phyloP scores from a whole-genome alignment of 495 filamentous ascomycete species.

The Beverwykella pulmonaria region DNA sequence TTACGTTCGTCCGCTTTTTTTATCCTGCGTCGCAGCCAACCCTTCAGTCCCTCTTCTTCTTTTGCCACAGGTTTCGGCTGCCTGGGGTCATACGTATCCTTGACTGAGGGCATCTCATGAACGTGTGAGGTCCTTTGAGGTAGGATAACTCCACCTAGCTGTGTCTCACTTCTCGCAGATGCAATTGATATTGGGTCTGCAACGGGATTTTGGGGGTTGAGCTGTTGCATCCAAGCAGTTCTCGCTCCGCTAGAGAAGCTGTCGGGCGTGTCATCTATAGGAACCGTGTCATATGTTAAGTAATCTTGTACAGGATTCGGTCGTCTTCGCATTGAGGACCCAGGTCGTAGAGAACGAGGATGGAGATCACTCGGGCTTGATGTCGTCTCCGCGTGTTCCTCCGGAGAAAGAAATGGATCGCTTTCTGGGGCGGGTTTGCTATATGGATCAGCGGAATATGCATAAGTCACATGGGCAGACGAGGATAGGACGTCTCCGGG shows the following conservation, averaged over 20 bases:
- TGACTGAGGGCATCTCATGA: not conserved
- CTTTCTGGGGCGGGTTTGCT: not conserved
- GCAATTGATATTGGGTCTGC: not conserved
- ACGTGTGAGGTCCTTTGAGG: conserved; percentile 1
- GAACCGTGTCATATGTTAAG: not conserved
- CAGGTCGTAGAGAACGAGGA: not conserved
- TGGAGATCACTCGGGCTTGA: not conserved
- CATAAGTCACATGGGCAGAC: not conserved
- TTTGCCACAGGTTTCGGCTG: not conserved
- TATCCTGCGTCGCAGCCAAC: not conserved
- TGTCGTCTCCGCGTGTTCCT: not conserved
- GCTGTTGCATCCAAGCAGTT: not conserved
- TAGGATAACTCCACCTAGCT: not conserved
- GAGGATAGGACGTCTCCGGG: not conserved
- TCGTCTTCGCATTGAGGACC: not conserved
- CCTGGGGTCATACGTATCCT: not conserved
- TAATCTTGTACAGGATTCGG: not conserved
- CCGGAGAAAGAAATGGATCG: not conserved
- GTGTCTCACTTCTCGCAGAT: not conserved
- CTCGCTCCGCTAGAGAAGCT: not conserved
- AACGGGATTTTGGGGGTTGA: not conserved
- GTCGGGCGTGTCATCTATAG: not conserved
- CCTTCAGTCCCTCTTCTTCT: not conserved
- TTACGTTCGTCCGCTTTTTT: not conserved
- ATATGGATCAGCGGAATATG: not conserved